Base-by-base conservation (phyloP, 805 yeast species). In the Wickerhamomyces bovis region DNA sequence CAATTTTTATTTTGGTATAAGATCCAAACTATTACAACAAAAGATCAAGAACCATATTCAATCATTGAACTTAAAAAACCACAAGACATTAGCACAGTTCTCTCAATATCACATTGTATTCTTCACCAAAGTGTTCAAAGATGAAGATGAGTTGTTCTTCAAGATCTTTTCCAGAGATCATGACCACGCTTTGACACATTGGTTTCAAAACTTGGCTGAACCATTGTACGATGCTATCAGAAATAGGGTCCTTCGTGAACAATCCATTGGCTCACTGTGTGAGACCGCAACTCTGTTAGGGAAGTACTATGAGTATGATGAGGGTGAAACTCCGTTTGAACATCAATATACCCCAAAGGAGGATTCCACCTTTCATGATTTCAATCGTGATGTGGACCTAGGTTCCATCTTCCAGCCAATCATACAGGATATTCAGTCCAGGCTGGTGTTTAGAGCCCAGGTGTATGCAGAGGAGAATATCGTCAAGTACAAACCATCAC, bases 381-480 rank as follows among this genome's bases (percentile, higher is more conserved):
- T 65, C 41, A 50, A 54, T 19, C 58, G 49, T 19, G 56, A 60
- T 39, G 54, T 64, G n/a, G 72, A 78, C 48, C 74, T 75, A 50
- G 86, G 81, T 10, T 72, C 71, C 39, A 65, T 89, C 5, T 82
- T 87, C 51, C 78, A 77, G 46, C 90, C 95, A 0, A 76, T 89
- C 11, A 63, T 85, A 22, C 80, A 81, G 47, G 95, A 85, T 56
- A 78, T 83, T 0, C 98, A 92, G 64, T 75, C 87, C 2, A 71
- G 97, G 49, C 70, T 92, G 36, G 83, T 89, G 2, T 86, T 90
- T 63, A 73, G 92, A 54, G 83, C 85, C 12, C 94, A 88, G 60
- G 73, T 77, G 9, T 83, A 76, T 53, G 78, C 88, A 26, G 92
- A 85, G 51, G 77, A 78, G 30, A 80, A 80, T 49, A 77, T 90